A percentile compares a stretch with the other conserved stretches of the same genome.
These are phyloP conservation scores for Euphorbia celastroides DNA, from an alignment of 441 rosid genomes.

Conservation along the genomic window DNA sequence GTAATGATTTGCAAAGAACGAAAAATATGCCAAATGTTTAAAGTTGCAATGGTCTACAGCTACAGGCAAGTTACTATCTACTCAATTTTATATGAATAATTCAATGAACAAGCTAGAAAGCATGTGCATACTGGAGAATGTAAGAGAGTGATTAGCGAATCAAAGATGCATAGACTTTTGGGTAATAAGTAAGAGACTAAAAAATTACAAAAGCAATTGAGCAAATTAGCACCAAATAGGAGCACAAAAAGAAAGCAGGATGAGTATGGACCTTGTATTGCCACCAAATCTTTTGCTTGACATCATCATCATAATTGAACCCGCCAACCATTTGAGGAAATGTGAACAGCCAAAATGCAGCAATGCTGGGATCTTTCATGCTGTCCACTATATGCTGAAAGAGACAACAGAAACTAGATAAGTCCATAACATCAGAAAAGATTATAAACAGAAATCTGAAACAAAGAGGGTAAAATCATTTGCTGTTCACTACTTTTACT, in stretches of 20 bases:
- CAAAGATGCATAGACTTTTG: neutral
- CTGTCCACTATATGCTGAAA: slow-evolving; percentile 89
- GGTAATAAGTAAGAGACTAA: neutral
- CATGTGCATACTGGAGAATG: neutral
- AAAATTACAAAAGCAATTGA: neutral
- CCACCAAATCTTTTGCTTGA: slow-evolving; percentile 87
- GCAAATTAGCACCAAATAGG: neutral
- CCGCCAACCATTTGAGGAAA: slow-evolving; percentile 83
- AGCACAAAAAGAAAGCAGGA: neutral
- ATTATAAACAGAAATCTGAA: slow-evolving; percentile 1
- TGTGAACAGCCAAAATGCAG: slow-evolving; percentile 88
- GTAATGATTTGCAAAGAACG: too few species aligned
- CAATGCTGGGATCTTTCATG: slow-evolving; percentile 95
- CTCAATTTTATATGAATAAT: neutral
- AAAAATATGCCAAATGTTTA: too few species aligned
- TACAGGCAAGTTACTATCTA: neutral
- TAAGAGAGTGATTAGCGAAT: neutral
- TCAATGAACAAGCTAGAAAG: neutral
- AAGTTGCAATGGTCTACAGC: neutral
- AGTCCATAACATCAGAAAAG: slow-evolving; percentile 9
- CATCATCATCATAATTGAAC: slow-evolving; percentile 70
- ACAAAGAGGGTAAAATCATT: too few species aligned
- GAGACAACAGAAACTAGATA: slow-evolving; percentile 15
- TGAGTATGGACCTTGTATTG: slow-evolving; percentile 57
- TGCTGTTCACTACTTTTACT: too few species aligned